These are phyloP conservation scores for Auricularia cornea DNA, from an alignment of 768 basidiomycete genomes.

Conservation along the genomic window DNA sequence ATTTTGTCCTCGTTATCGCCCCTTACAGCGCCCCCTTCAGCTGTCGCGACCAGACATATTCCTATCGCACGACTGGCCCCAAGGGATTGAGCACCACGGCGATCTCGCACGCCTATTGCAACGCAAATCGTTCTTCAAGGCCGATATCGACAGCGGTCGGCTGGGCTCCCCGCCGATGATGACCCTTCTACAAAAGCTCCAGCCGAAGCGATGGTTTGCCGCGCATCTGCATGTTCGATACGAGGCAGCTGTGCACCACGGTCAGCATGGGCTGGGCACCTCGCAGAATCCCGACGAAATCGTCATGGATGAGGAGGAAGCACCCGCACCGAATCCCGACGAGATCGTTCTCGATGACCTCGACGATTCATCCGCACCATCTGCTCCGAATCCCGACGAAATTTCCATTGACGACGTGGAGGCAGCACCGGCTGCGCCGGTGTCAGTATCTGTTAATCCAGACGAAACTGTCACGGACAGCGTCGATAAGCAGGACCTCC, in stretches of 20 bases:
- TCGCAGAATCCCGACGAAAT: constrained; percentile 21
- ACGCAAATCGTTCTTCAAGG: constrained; percentile 68
- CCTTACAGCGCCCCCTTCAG: constrained; percentile 20
- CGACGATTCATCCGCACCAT: constrained; percentile 34
- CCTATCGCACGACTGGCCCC: constrained; percentile 97
- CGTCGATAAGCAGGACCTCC: constrained; percentile 5
- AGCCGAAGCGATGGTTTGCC: constrained; percentile 85
- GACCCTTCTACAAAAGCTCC: constrained; percentile 60
- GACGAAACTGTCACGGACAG: constrained; percentile 43
- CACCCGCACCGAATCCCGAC: constrained; percentile 10
- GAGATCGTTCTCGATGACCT: constrained; percentile 36
- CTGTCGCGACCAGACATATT: constrained; percentile 63
- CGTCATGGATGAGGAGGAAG: constrained; percentile 18
- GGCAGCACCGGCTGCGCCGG: constrained; percentile 5
- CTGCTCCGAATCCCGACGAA: constrained; percentile 12
- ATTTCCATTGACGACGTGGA: background rate
- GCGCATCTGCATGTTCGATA: constrained; percentile 88
- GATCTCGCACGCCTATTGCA: constrained; percentile 56
- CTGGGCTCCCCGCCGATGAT: constrained; percentile 86
- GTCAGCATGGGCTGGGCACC: background rate
- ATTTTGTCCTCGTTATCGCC: background rate
- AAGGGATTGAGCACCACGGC: constrained; percentile 74
- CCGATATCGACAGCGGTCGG: constrained; percentile 55
- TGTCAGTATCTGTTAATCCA: constrained; percentile 25
- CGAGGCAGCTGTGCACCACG: constrained; percentile 45